These are phyloP conservation scores for Rubia peregrina DNA, from an alignment of 305 asterid genomes.

Conservation along the genomic window DNA sequence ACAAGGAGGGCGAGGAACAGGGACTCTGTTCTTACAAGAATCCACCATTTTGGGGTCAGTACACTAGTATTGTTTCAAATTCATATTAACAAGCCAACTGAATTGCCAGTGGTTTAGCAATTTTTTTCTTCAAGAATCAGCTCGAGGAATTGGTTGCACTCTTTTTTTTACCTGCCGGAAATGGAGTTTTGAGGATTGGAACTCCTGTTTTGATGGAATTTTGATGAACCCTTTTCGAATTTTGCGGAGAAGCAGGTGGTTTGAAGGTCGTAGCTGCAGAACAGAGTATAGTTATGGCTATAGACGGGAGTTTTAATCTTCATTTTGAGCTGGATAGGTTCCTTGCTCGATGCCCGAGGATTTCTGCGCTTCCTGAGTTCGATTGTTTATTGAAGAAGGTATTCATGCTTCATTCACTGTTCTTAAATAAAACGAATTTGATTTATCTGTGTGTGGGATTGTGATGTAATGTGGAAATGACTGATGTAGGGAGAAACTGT, in stretches of 20 bases:
- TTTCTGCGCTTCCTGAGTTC: conserved; percentile 38
- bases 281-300: conserved; percentile 34
- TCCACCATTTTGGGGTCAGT: not conserved
- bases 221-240: conserved; percentile 9
- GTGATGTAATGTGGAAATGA: not conserved
- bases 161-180: not conserved
- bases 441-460: not conserved
- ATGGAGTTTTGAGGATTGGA: not conserved
- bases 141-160: not conserved
- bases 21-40: not conserved
- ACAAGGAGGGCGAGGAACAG: not conserved
- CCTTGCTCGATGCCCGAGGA: conserved; percentile 55
- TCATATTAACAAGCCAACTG: no score
- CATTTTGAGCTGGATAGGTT: conserved; percentile 59
- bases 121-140: no score
- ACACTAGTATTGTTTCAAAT: not conserved
- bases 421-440: not conserved
- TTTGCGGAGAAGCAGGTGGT: conserved; percentile 3
- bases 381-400: conserved; percentile 55
- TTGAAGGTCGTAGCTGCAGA: not conserved
- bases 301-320: conserved; percentile 62
- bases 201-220: not conserved
- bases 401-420: conserved; percentile 3
- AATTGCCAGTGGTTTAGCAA: no score
- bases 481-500: conserved; percentile 46